Conservation (phyloP, 192 early-diverging fungal genomes). For the Umbelopsis sp. region DNA sequence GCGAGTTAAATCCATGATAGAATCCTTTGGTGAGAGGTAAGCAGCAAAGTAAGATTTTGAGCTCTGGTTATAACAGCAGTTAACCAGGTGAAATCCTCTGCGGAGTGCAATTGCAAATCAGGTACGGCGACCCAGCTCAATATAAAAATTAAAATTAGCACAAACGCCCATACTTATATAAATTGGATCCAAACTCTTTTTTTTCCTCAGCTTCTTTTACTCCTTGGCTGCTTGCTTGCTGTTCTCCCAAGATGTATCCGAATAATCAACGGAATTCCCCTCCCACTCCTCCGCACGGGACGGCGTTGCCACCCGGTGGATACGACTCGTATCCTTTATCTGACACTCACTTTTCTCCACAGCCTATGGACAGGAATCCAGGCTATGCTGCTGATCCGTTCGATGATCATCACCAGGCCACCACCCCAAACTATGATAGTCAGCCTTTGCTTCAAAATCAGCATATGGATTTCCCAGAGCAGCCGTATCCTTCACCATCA, state of each 20-base stretch:
- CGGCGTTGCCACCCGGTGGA: background rate
- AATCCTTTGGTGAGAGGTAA: no score
- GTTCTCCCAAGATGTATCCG: slow-evolving; percentile 3
- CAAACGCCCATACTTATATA: background rate
- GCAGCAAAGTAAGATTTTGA: no score
- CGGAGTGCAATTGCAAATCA: slow-evolving; percentile 5
- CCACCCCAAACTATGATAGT: slow-evolving; percentile 11
- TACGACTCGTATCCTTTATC: slow-evolving; percentile 42
- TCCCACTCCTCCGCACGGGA: background rate
- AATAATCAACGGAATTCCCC: background rate
- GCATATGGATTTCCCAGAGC: background rate
- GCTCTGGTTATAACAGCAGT: no score
- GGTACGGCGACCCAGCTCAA: slow-evolving; percentile 3
- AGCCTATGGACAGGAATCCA: slow-evolving; percentile 26
- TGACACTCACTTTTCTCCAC: slow-evolving; percentile 37
- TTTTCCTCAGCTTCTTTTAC: background rate
- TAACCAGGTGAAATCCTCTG: background rate
- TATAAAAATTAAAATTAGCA: slow-evolving; percentile 10
- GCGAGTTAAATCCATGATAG: no score
- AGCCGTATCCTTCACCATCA: slow-evolving; percentile 30
- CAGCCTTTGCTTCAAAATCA: slow-evolving; percentile 31
- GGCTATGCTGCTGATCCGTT: slow-evolving; percentile 40
- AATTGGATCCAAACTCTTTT: no score
- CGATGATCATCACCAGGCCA: slow-evolving; percentile 19
- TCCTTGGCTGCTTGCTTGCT: slow-evolving; percentile 5